phyloP scores from a whole-genome alignment of 2,329 filamentous ascomycete genomes.

The Fusarium sp. region DNA sequence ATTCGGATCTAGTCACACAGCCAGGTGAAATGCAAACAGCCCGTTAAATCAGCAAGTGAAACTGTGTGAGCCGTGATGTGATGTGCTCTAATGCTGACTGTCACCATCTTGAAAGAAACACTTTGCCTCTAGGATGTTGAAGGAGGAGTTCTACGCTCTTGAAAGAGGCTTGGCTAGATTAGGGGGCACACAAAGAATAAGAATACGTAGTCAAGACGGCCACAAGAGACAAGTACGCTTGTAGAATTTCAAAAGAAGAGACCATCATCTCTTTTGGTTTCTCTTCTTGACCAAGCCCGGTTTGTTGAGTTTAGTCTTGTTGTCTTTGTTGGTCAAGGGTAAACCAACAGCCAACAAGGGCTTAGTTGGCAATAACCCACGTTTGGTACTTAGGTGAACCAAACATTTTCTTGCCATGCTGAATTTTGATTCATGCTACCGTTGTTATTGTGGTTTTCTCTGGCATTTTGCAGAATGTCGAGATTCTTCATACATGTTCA shows the following conservation, averaged over 20 bases:
- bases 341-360: not conserved
- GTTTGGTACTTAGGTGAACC: not conserved
- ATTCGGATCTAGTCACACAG: conserved; percentile 2
- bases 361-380: not conserved
- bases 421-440: not conserved
- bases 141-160: not conserved
- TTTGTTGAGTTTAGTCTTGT: not conserved
- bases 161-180: not conserved
- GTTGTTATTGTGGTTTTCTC: not conserved
- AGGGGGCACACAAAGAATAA: not conserved
- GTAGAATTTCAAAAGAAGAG: not conserved
- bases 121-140: not conserved
- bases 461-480: not conserved
- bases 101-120: not conserved
- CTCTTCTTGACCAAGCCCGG: not conserved
- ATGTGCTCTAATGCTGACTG: not conserved
- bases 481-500: not conserved
- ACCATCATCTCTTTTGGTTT: not conserved
- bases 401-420: not conserved
- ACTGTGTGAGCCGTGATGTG: not conserved
- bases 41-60: not conserved
- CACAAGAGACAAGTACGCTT: not conserved
- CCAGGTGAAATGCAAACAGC: not conserved
- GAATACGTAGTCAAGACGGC: not conserved
- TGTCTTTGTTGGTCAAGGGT: not conserved